A percentile compares a stretch with the other conserved stretches of the same genome.
Conservation (phyloP, 1,284 basidiomycete genomes). For the Marasmius oreades region DNA sequence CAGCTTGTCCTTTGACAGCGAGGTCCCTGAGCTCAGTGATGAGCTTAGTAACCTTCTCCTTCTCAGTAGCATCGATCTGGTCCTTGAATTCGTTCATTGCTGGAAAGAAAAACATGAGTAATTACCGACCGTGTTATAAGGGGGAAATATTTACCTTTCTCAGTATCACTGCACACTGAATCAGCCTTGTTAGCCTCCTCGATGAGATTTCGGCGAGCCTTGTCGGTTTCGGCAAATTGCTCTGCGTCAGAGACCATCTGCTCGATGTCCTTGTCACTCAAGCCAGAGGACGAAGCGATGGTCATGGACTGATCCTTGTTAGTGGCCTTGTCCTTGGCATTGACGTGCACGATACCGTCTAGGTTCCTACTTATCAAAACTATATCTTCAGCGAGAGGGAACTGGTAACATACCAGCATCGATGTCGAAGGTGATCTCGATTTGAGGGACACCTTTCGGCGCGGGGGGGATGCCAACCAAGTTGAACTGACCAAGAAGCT, state of each 20-base stretch:
- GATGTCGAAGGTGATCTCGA: constrained; percentile 98
- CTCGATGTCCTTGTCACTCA: constrained; percentile 96
- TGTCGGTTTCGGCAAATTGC: constrained; percentile 89
- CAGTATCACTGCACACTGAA: constrained; percentile 91
- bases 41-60: constrained; percentile 89
- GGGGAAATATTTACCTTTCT: constrained; percentile 72
- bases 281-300: constrained; percentile 95
- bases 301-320: constrained; percentile 97
- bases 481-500: constrained; percentile 99
- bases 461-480: constrained; percentile 97
- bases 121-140: background rate
- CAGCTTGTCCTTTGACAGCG: constrained; percentile 86
- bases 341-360: constrained; percentile 97
- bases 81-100: constrained; percentile 98
- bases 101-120: constrained; percentile 24
- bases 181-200: constrained; percentile 98
- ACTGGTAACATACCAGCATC: constrained; percentile 71
- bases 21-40: constrained; percentile 88
- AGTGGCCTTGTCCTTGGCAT: constrained; percentile 96
- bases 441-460: constrained; percentile 97
- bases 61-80: constrained; percentile 89
- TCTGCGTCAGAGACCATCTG: constrained; percentile 96
- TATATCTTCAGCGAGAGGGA: background rate
- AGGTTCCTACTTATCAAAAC: constrained; percentile 5
- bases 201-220: constrained; percentile 84